Evolutionary conservation across 768 basidiomycete species (phyloP), one percentile per base, ranked within the genome.

Genomic region (Strobilomyces dryophilus): DNA sequence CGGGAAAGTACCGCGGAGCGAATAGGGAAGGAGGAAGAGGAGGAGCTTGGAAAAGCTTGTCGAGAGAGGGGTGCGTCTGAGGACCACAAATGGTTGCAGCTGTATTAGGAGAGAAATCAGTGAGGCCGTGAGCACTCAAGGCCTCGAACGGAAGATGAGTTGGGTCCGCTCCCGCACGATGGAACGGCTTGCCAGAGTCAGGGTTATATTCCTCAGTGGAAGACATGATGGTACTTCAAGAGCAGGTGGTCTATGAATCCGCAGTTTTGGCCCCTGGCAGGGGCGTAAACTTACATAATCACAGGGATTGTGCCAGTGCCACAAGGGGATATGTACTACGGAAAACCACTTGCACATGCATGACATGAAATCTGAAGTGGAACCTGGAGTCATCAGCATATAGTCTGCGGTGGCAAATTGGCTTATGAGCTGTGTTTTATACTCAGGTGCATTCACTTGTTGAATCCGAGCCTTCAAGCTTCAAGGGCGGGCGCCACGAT

Each of bases 1-100:
- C 75, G 7, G 76, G 71, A 34, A 69, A 65, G 24, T 56, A 61
- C 12, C 53, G 46, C 1, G 77, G 78, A 10, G 71, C 66, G 27
- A 72, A 57, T 0, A 47, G 12, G 4, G 69, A 71, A 10, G 68
- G 68, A 4, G 73, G 63, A 4, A 43, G 60, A 2, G 62, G 60
- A 5, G 69, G 70, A 0, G 61, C 49, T 15, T 34, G 55, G 51
- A 69, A 67, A 49, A 55, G 61, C 31, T 24, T 36, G 49, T 58
- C 63, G 47, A 59, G 41, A 27, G 60, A 35, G 8, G 64, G 61
- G 12, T 24, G 56, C 0, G 42, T 47, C 15, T 49, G 50, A 18
- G 54, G 51, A 17, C 47, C 44, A 20, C 44, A 18, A 4, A 52
- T 47, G 1, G 61, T 54, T 15, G 58, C 54, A n/a, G 61, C 63